phyloP scores from a whole-genome alignment of 441 rosid genomes.

The Pelargonium fulgidum region DNA sequence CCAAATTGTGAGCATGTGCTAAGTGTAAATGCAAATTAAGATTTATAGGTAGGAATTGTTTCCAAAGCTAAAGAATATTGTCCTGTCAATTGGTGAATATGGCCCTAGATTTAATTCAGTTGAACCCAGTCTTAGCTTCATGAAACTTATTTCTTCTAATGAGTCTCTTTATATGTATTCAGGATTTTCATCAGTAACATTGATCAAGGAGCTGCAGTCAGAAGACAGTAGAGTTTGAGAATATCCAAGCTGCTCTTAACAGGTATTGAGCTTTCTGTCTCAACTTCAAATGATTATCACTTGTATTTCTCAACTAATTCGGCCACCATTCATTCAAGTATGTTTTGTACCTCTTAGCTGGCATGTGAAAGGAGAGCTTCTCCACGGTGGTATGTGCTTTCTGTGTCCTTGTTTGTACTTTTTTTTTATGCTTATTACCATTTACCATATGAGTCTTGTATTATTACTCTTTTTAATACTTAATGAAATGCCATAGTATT shows the following conservation, averaged over 20 bases:
- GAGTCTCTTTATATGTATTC: background rate
- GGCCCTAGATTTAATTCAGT: background rate
- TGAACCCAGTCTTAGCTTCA: background rate
- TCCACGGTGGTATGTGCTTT: background rate
- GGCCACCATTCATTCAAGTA: background rate
- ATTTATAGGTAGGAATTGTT: no score
- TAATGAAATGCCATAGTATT: no score
- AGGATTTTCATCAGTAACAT: background rate
- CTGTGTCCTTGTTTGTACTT: background rate
- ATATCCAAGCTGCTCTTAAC: background rate
- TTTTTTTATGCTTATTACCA: no score
- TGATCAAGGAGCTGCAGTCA: background rate
- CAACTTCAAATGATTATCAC: background rate
- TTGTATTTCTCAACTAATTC: background rate
- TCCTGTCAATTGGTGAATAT: background rate
- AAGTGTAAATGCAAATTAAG: no score
- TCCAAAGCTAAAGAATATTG: background rate
- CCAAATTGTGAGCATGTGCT: no score
- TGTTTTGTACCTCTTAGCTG: background rate
- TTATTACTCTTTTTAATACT: no score
- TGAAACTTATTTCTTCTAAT: background rate
- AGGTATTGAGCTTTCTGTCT: constrained; percentile 1
- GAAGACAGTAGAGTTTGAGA: background rate
- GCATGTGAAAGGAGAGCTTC: background rate
- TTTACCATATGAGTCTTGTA: no score